Conservation (phyloP, 2,329 filamentous ascomycete genomes). For the Sporothrix variecibatus region DNA sequence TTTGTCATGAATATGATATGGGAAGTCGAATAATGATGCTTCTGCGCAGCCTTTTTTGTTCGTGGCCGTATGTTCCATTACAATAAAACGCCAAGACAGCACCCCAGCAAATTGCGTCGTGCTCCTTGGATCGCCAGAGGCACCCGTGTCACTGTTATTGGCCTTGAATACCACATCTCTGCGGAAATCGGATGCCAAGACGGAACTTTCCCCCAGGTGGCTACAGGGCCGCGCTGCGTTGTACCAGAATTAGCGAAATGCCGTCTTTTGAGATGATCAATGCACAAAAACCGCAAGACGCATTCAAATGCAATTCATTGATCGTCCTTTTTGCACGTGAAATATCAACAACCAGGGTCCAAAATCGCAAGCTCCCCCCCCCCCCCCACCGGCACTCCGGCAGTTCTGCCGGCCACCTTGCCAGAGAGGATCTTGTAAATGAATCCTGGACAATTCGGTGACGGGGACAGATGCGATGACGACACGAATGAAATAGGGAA, state of each 20-base stretch:
- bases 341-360: background rate
- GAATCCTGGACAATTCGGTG: background rate
- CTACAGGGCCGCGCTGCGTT: background rate
- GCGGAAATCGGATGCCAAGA: background rate
- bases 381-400: too few relatives aligned
- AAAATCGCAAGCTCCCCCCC: background rate
- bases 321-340: background rate
- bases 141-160: slow-evolving; percentile 2
- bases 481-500: background rate
- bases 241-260: slow-evolving; percentile 4
- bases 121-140: background rate
- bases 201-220: background rate
- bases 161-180: background rate
- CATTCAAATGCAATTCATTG: background rate
- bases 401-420: background rate
- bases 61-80: background rate
- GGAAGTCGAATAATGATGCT: too few relatives aligned
- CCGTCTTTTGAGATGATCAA: background rate
- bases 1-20: too few relatives aligned
- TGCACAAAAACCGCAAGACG: background rate
- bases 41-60: too few relatives aligned
- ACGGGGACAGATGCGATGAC: background rate
- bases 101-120: background rate
- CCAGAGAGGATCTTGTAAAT: background rate
- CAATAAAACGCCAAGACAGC: background rate